A percentile compares a stretch with the other conserved stretches of the same genome.
These are phyloP conservation scores for Zhuliangozyma parablackwelliae DNA, from an alignment of 1,139 yeast species.

Conservation along the genomic window DNA sequence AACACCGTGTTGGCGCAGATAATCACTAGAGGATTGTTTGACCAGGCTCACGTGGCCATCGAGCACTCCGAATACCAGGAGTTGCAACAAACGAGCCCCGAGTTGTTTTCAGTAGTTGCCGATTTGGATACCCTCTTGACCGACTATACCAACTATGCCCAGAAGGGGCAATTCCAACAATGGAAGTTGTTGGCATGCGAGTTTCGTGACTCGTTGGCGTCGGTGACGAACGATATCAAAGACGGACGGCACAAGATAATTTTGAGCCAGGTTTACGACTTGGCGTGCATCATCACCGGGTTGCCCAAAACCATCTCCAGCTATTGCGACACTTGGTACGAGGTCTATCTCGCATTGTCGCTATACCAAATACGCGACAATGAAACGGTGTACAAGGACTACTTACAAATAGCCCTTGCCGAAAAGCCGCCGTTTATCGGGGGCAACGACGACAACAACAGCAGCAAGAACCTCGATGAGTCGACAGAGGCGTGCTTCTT, in stretches of 20 bases:
- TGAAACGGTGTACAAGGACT: conserved; percentile 27
- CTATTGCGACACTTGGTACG: conserved; percentile 64
- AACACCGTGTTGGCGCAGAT: conserved; percentile 51
- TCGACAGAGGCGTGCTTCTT: conserved; percentile 56
- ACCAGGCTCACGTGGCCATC: conserved; percentile 49
- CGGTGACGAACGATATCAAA: conserved; percentile 13
- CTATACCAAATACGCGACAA: conserved; percentile 56
- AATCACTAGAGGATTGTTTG: conserved; percentile 58
- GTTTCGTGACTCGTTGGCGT: conserved; percentile 39
- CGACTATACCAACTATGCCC: conserved; percentile 38
- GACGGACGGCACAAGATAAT: conserved; percentile 18
- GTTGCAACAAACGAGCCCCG: conserved; percentile 23
- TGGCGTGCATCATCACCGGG: conserved; percentile 49
- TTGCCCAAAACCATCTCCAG: conserved; percentile 47
- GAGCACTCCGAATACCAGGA: conserved; percentile 38
- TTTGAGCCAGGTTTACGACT: conserved; percentile 38
- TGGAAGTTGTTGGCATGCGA: conserved; percentile 53
- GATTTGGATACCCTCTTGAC: conserved; percentile 42
- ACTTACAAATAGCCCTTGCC: conserved; percentile 26
- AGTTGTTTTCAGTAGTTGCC: conserved; percentile 36
- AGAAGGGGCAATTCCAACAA: conserved; percentile 39
- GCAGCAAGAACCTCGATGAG: conserved; percentile 6
- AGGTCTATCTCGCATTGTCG: conserved; percentile 56
- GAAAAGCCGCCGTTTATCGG: conserved; percentile 28
- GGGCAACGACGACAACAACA: background rate